These are phyloP conservation scores for Colletotrichum tofieldiae DNA, from an alignment of 2,329 filamentous ascomycete genomes.

Conservation along the genomic window DNA sequence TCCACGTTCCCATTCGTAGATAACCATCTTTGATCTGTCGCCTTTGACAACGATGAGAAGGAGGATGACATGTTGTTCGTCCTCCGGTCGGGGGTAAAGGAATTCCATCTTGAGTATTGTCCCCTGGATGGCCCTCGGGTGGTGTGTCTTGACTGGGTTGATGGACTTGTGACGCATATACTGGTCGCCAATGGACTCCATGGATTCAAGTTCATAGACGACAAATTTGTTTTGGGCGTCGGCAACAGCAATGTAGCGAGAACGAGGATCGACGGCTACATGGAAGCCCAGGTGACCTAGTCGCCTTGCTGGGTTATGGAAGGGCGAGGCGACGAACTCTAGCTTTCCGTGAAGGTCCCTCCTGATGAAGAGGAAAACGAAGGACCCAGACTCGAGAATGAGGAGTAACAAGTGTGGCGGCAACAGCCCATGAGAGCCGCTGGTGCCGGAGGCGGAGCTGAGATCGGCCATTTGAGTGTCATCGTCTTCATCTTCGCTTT, in stretches of 20 bases:
- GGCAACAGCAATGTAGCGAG: conserved; percentile 77
- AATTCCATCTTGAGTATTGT: conserved; percentile 92
- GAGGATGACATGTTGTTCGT: conserved; percentile 82
- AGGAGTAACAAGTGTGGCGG: conserved; percentile 89
- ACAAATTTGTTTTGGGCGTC: conserved; percentile 80
- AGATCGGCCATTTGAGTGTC: conserved; percentile 53
- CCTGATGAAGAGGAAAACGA: conserved; percentile 83
- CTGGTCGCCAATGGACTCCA: conserved; percentile 65
- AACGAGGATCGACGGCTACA: conserved; percentile 85
- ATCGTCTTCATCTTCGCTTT: conserved; percentile 59
- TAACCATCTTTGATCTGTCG: conserved; percentile 66
- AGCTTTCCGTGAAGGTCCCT: conserved; percentile 60
- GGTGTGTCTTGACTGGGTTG: conserved; percentile 69
- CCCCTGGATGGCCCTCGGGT: conserved; percentile 71
- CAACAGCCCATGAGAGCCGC: conserved; percentile 50
- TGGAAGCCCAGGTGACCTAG: conserved; percentile 72
- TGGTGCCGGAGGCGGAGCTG: conserved; percentile 34
- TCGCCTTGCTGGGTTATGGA: conserved; percentile 70
- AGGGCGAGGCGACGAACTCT: conserved; percentile 74
- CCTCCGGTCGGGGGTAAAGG: conserved; percentile 77
- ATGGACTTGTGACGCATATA: conserved; percentile 64
- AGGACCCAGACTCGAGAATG: conserved; percentile 79
- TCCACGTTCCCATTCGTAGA: conserved; percentile 74
- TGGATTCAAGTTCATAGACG: conserved; percentile 78
- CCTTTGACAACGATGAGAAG: conserved; percentile 73